Base-by-base conservation (phyloP, 1,284 basidiomycete genomes). In the Ceratobasidium sp. region DNA sequence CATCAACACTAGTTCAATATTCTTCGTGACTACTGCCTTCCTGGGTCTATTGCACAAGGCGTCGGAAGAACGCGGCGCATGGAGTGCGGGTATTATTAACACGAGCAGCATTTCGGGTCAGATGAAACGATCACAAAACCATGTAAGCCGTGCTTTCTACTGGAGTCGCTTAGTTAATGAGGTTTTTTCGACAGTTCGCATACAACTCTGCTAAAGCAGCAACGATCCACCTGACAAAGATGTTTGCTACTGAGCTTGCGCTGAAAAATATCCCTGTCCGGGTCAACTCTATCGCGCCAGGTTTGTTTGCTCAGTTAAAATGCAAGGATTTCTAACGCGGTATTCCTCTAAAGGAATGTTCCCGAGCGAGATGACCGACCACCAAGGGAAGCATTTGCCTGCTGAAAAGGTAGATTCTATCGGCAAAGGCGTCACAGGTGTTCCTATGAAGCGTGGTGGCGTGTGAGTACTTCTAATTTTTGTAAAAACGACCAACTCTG, bases 191-290 rank as follows among this genome's bases (percentile, higher is more conserved):
- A 33, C 72, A 95, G 93, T 95, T 95, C 82, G 90, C 89, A 46
- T 94, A 95, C 84, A 94, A 94, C 84, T 91, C 91, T 80, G 86
- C 92, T 13, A 95, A 95, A 84, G 93, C 92, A 0, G 94, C 93
- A 0, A 89, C 90, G 3, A 89, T 91, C 10, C 93, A 94, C 81
- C 86, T 95, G 13, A 93, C 92, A 6, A 91, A 88, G 84, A 89
- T 95, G 89, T 84, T 95, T 70, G 86, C 93, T 1, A 94, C 93
- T 0, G 94, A 95, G 82, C 88, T 94, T 77, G 90, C 91, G 1
- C 85, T 94, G 75, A 91, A 91, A 81, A 87, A 88, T 26, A 88
- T 94, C 23, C 89, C 90, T 3, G 69, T 80, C 20, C 56, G 78
- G 82, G 83, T 81, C 60, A 92, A 91, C 83, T 87, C 90, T 10